phyloP scores from a whole-genome alignment of 2,329 filamentous ascomycete genomes.

The Coniella lustricola region DNA sequence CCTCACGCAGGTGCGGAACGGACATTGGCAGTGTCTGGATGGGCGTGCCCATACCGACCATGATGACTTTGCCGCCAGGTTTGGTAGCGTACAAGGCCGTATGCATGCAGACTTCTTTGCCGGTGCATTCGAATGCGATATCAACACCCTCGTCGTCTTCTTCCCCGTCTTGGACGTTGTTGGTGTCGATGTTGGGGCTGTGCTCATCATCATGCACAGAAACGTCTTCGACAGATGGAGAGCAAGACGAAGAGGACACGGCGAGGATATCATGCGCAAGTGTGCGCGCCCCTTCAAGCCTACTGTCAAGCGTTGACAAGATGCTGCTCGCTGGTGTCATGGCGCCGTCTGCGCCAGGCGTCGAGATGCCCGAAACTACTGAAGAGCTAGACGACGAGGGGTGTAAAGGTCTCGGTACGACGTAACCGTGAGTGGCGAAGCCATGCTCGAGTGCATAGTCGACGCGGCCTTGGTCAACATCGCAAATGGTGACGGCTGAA shows the following conservation, averaged over 20 bases:
- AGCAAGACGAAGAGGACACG: conserved; percentile 26
- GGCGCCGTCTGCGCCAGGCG: conserved; percentile 33
- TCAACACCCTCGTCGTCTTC: conserved; percentile 61
- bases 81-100: conserved; percentile 65
- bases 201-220: too few relatives aligned
- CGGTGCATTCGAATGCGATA: conserved; percentile 69
- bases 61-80: conserved; percentile 64
- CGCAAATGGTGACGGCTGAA: conserved; percentile 51
- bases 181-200: too few relatives aligned
- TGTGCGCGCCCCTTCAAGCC: conserved; percentile 43
- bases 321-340: conserved; percentile 40
- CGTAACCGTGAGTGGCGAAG: conserved; percentile 53
- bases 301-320: conserved; percentile 36
- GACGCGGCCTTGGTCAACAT: conserved; percentile 53
- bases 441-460: conserved; percentile 51
- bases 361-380: conserved; percentile 42
- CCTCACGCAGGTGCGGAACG: conserved; percentile 65
- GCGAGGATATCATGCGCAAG: conserved; percentile 44
- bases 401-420: conserved; percentile 40
- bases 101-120: conserved; percentile 68
- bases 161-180: conserved; percentile 24
- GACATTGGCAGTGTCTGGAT: conserved; percentile 68
- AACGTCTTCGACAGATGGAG: conserved; percentile 15
- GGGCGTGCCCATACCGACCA: conserved; percentile 74
- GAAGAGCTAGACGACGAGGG: conserved; percentile 38